These are phyloP conservation scores for Dryas integrifolia DNA, from an alignment of 331 rosid species.

Conservation along the genomic window DNA sequence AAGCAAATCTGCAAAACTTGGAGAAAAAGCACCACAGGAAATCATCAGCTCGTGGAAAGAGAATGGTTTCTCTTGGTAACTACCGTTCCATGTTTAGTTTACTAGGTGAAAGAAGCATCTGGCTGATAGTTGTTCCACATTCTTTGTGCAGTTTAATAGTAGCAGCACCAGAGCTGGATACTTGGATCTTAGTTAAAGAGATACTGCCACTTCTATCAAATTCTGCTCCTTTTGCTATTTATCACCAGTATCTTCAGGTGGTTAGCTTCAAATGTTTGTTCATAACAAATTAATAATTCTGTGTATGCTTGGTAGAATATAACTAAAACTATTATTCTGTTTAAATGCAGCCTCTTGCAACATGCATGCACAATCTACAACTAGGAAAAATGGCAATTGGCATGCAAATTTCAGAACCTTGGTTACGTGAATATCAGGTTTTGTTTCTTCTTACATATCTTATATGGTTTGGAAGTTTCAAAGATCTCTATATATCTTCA, in stretches of 20 bases:
- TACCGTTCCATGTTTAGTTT: conserved; percentile 3
- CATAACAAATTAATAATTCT: not conserved
- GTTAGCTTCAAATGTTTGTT: conserved; percentile 16
- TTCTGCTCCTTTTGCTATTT: conserved; percentile 90
- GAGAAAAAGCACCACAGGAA: conserved; percentile 66
- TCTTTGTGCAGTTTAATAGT: conserved; percentile 60
- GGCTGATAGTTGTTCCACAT: conserved; percentile 17
- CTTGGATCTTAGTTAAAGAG: conserved; percentile 61
- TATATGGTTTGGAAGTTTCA: not conserved
- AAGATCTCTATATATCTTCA: not conserved
- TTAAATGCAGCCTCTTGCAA: conserved; percentile 73
- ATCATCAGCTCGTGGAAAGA: conserved; percentile 64
- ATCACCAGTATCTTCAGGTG: conserved; percentile 94
- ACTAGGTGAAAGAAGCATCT: conserved; percentile 14
- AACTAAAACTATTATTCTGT: not conserved
- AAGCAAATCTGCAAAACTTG: conserved; percentile 61
- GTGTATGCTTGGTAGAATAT: not conserved
- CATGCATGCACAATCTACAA: conserved; percentile 89
- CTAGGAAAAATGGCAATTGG: conserved; percentile 82
- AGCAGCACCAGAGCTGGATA: conserved; percentile 84
- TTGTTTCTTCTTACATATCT: conserved; percentile 1
- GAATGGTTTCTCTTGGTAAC: conserved; percentile 85
- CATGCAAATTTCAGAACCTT: conserved; percentile 92
- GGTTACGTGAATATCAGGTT: conserved; percentile 99
- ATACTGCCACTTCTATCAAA: conserved; percentile 72